A percentile compares a stretch with the other conserved stretches of the same genome.
These are phyloP conservation scores for Betula pendula DNA, from an alignment of 306 rosid species.

Conservation along the genomic window DNA sequence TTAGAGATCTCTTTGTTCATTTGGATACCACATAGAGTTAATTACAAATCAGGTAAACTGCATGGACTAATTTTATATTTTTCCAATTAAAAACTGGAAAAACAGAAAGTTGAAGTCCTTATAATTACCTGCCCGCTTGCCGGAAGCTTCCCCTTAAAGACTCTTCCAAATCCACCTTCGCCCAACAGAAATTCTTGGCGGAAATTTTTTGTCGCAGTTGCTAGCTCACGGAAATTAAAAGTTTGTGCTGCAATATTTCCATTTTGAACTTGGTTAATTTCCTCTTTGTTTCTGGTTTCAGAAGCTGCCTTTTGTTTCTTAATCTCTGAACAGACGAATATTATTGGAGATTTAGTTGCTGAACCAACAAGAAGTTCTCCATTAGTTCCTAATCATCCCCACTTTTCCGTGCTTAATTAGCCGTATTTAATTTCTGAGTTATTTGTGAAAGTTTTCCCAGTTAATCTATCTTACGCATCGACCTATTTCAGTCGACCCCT, in stretches of 20 bases:
- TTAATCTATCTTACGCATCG: too few relatives aligned
- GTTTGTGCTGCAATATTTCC: constrained; percentile 56
- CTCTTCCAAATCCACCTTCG: constrained; percentile 95
- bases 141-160: constrained; percentile 73
- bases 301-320: constrained; percentile 36
- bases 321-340: constrained; percentile 31
- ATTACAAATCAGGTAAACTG: too few relatives aligned
- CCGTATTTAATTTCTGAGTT: too few relatives aligned
- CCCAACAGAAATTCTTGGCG: constrained; percentile 80
- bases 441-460: too few relatives aligned
- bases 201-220: constrained; percentile 86
- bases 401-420: too few relatives aligned
- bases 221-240: constrained; percentile 85
- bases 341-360: background rate
- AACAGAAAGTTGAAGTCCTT: background rate
- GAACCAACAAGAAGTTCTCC: background rate
- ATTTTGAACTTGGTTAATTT: constrained; percentile 33
- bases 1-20: too few relatives aligned
- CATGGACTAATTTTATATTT: too few relatives aligned
- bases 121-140: constrained; percentile 55
- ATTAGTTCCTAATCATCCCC: too few relatives aligned
- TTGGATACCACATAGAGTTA: too few relatives aligned
- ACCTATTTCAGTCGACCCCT: too few relatives aligned
- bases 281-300: constrained; percentile 12
- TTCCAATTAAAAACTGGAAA: too few relatives aligned